A percentile compares a stretch with the other conserved stretches of the same genome.
These are phyloP conservation scores for Penicillium sp. DNA, from an alignment of 2,329 filamentous ascomycete species.

Conservation along the genomic window DNA sequence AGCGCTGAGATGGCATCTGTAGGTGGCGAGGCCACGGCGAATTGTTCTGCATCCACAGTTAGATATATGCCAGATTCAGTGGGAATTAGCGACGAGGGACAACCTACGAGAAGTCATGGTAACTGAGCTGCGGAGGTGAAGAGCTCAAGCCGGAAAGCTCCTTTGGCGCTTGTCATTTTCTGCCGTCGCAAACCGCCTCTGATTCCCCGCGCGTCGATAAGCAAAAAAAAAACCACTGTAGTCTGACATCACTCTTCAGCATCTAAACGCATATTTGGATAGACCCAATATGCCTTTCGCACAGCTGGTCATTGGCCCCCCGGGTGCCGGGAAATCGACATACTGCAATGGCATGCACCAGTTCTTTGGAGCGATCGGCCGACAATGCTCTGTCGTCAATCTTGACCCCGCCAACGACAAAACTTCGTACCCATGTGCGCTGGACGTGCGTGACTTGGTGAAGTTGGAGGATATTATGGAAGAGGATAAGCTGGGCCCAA, in stretches of 20 bases:
- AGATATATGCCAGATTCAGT: neutral
- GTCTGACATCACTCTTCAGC: conserved; percentile 1
- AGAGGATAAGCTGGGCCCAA: conserved; percentile 85
- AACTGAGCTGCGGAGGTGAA: conserved; percentile 15
- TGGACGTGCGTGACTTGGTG: conserved; percentile 87
- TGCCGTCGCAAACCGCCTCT: conserved; percentile 34
- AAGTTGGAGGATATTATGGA: conserved; percentile 95
- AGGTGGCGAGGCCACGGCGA: conserved; percentile 79
- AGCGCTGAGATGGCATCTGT: conserved; percentile 84
- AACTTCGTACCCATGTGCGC: conserved; percentile 81
- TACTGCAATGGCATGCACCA: conserved; percentile 99
- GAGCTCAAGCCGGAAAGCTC: conserved; percentile 26
- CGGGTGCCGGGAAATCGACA: conserved; percentile 93
- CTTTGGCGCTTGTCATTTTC: conserved; percentile 29
- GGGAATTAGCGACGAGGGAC: neutral
- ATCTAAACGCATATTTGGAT: neutral
- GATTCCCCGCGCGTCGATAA: conserved; percentile 30
- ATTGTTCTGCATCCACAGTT: conserved; percentile 59
- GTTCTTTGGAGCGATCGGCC: conserved; percentile 92
- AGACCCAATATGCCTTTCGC: conserved; percentile 54
- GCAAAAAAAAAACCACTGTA: conserved; percentile 14
- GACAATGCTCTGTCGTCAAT: conserved; percentile 93
- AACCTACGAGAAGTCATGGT: conserved; percentile 49
- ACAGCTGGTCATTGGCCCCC: conserved; percentile 92
- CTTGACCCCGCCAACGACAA: conserved; percentile 96